Evolutionary conservation across 805 yeast genomes (phyloP), one percentile per base, ranked within the genome.

Genomic region (Grigorovia jiainica): DNA sequence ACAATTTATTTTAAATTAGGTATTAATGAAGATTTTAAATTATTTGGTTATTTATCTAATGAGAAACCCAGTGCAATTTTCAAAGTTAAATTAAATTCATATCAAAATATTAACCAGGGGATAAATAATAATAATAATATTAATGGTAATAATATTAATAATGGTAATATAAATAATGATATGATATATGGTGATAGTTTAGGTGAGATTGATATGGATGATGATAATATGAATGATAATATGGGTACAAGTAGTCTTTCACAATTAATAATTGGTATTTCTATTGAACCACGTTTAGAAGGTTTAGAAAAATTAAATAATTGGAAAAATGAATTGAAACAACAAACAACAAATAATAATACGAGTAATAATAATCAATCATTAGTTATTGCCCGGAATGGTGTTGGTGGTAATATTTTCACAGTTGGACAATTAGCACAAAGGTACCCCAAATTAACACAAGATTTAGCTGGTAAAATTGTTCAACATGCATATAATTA

Each of bases 401-500:
- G 47, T 39, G 48, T 44, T 54, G 45, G 52, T 16, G n/a, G 29
- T 41, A 49, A 44, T 45, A 41, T 58, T 31, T 42, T 49, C 40
- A 51, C 61, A 15, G 58, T 56, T 19, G 57, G 63, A 38, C 55
- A 54, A 52, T 40, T 58, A 52, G 53, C 65, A 48, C 43, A 46
- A n/a, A 43, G 61, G 4, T 57, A 68, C 21, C 70, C 78, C 2
- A 50, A 58, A 8, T 60, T 67, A 19, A 71, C 78, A 2, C 82
- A 87, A 2, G 64, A 65, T 0, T 61, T 90, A 43, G 96, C 97
- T 1, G 85, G 83, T 47, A 85, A 84, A 57, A 87, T 92, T 43
- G 94, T 92, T 17, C 79, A 79, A 31, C 87, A 92, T 61, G 97
- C 97, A 1, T 92, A 90, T 64, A 89, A 92, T 57, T 92, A 75